These are phyloP conservation scores for Myrica gale DNA, from an alignment of 306 rosid species.

Conservation along the genomic window DNA sequence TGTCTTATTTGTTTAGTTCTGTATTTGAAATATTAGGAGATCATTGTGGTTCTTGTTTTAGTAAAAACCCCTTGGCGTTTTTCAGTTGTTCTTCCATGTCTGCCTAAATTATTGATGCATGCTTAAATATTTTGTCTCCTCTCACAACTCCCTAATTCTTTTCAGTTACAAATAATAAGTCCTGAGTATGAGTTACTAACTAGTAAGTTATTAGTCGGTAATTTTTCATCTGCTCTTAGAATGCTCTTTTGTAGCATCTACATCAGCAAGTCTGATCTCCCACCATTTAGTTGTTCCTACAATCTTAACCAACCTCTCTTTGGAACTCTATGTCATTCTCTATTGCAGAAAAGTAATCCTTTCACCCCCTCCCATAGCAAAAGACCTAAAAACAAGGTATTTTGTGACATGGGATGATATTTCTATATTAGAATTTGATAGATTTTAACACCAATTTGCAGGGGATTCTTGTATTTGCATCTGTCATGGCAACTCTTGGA, in stretches of 20 bases:
- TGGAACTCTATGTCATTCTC: not conserved
- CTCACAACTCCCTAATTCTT: not conserved
- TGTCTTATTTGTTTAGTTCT: not conserved
- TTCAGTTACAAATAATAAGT: not conserved
- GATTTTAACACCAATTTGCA: conserved; percentile 33
- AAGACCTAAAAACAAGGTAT: not conserved
- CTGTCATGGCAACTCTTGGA: conserved; percentile 98
- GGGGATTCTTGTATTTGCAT: conserved; percentile 99
- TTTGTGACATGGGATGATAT: not conserved
- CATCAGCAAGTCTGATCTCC: not conserved
- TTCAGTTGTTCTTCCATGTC: not conserved
- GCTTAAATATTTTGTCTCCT: conserved; percentile 1
- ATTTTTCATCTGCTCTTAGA: not conserved
- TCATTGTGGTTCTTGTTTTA: not conserved
- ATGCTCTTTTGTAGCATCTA: not conserved
- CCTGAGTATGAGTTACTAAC: not conserved
- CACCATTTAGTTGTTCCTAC: not conserved
- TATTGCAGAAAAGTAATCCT: not conserved
- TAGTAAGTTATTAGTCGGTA: not conserved
- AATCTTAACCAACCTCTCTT: not conserved
- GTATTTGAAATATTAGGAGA: not conserved
- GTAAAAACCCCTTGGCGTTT: not conserved
- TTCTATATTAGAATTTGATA: not conserved
- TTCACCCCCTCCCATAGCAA: not conserved
- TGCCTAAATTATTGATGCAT: not conserved